Base-by-base conservation (phyloP, 371 early-diverging fungal species). In the Mucor ambiguus region DNA sequence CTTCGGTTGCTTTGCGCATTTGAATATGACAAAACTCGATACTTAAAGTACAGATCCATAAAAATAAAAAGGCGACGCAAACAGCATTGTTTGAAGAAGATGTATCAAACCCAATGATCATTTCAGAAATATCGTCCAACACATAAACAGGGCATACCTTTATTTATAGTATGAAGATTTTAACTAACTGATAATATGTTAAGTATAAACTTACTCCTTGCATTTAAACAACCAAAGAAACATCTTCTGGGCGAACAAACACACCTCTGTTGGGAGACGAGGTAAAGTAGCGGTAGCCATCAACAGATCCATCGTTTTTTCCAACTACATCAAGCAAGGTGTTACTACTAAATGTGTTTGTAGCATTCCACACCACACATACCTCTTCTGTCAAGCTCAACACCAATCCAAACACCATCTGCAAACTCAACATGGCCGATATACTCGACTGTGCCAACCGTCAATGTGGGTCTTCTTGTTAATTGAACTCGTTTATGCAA, bases 311-410 rank as follows among this genome's bases (percentile, higher is more conserved):
- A 33, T 75, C 75, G 63, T 72, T 72, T 49, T 75, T 69, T 16
- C 72, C 72, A 10, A 75, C 75, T 75, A 33, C 7, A 26, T 11
- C 22, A 35, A 35, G 22, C 20, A 52, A 22, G 24, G 10, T 6
- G 35, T 52, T 54, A 61, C 32, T 52, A 4, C 1, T 28, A 18
- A 58, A n/a, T 14, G 48, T 52, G 28, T 20, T 9, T 20, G 12
- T 2, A 28, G 18, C 29, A 30, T 48, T 3, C 5, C 33, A 33
- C 2, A 18, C 18, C 41, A 41, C 9, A 49, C 37, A 12, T 73
- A 78, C 76, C 78, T 61, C 75, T 57, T 37, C 73, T 57, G 61
- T 78, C 75, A 46, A 78, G 58, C 54, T 78, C 78, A 18, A 78
- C 78, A 11, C 76, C 78, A 16, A 78, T 48, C 78, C 78, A 78